A percentile compares a stretch with the other conserved stretches of the same genome.
These are phyloP conservation scores for Boletus rubescentipes DNA, from an alignment of 768 basidiomycete species.

Conservation along the genomic window DNA sequence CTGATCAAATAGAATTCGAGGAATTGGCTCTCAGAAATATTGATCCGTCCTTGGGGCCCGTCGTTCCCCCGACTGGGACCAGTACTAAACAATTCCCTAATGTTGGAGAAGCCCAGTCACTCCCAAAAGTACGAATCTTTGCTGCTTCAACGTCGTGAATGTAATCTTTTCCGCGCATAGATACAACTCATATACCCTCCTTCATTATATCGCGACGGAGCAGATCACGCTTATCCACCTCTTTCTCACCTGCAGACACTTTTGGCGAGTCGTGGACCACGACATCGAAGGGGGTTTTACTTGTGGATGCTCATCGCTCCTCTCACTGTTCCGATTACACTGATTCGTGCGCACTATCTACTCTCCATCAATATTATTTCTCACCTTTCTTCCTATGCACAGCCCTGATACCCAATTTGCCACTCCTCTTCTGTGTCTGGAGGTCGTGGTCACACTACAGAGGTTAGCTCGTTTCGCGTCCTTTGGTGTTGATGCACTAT, in stretches of 20 bases:
- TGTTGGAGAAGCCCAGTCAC: constrained; percentile 1
- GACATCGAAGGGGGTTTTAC: constrained; percentile 64
- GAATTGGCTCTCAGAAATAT: constrained; percentile 73
- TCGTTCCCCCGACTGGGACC: constrained; percentile 30
- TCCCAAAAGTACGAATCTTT: constrained; percentile 13
- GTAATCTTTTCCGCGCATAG: constrained; percentile 33
- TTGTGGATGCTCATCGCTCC: constrained; percentile 67
- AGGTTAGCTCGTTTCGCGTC: constrained; percentile 41
- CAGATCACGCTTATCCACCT: constrained; percentile 30
- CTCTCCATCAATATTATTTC: neutral
- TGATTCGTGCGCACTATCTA: constrained; percentile 59
- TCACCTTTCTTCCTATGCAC: neutral
- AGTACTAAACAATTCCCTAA: constrained; percentile 16
- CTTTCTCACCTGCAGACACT: constrained; percentile 49
- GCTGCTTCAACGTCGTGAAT: neutral
- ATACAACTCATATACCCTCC: constrained; percentile 49
- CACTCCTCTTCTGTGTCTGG: constrained; percentile 85
- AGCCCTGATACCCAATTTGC: constrained; percentile 83
- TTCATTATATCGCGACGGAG: constrained; percentile 49
- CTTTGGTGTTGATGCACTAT: neutral
- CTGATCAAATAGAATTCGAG: constrained; percentile 77
- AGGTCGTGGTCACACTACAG: constrained; percentile 82
- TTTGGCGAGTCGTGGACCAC: constrained; percentile 54
- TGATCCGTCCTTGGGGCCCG: constrained; percentile 68
- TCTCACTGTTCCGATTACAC: constrained; percentile 70